Percentiles rank a stretch among this genome's conserved stretches.
phyloP scores from a whole-genome alignment of 1,284 basidiomycete species.

The Dichomitus squalens region DNA sequence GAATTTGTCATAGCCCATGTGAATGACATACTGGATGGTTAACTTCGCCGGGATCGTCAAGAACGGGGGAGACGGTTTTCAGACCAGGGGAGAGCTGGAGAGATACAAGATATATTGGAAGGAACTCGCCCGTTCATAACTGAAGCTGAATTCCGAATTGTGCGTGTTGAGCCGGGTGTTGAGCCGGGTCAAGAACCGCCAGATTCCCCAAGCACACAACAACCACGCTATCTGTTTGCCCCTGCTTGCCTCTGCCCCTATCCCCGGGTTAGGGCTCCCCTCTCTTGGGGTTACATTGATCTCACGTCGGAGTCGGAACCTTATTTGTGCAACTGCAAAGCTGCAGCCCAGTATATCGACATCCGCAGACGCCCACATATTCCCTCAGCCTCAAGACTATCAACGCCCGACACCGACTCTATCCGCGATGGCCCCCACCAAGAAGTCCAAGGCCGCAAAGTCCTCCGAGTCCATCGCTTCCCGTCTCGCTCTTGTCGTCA shows the following conservation, averaged over 20 bases:
- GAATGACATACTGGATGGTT: slow-evolving; percentile 4
- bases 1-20: slow-evolving; percentile 2
- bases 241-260: slow-evolving; percentile 23
- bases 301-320: slow-evolving; percentile 21
- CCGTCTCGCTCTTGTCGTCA: slow-evolving; percentile 96
- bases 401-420: slow-evolving; percentile 18
- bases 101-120: slow-evolving; percentile 16
- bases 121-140: slow-evolving; percentile 16
- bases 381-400: slow-evolving; percentile 27
- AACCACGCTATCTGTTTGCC: slow-evolving; percentile 25
- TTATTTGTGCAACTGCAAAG: slow-evolving; percentile 26
- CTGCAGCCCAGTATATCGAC: slow-evolving; percentile 8
- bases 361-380: slow-evolving; percentile 5
- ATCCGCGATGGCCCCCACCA: slow-evolving; percentile 83
- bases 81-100: slow-evolving; percentile 3
- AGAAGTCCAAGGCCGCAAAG: slow-evolving; percentile 93
- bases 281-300: not conserved
- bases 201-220: slow-evolving; percentile 16
- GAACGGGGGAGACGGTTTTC: slow-evolving; percentile 13
- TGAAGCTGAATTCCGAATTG: slow-evolving; percentile 22
- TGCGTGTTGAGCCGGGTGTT: not conserved
- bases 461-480: slow-evolving; percentile 94
- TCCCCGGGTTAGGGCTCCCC: slow-evolving; percentile 22
- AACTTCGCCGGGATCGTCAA: not conserved
- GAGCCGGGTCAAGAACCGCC: not conserved